Conservation (phyloP, 495 filamentous ascomycete genomes). For the Daldinia grandis region DNA sequence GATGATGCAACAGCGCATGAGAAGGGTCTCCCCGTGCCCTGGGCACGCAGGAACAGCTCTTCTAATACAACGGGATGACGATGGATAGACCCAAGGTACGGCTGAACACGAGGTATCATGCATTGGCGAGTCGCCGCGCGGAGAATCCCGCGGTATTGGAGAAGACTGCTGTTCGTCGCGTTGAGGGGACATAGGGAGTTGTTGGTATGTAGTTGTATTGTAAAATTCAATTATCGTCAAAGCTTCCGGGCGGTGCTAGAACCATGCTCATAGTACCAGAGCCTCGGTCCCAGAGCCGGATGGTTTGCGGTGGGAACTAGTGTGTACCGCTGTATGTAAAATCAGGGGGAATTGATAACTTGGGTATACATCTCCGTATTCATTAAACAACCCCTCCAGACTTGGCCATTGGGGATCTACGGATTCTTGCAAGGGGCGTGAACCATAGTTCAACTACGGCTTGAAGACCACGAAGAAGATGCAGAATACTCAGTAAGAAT, state of each 20-base stretch:
- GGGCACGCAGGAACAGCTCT: slow-evolving; percentile 15
- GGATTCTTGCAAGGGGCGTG: not conserved
- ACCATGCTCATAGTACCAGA: not conserved
- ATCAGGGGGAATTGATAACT: not conserved
- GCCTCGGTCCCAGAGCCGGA: slow-evolving; percentile 4
- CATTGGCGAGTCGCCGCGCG: slow-evolving; percentile 34
- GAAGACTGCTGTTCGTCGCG: not conserved
- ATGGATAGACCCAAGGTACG: slow-evolving; percentile 25
- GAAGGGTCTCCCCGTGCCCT: slow-evolving; percentile 23
- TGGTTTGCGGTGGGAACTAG: not conserved
- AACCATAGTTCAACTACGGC: not conserved
- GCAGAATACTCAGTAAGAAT: not conserved
- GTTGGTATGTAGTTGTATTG: too few species aligned
- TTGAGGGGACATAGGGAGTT: not conserved
- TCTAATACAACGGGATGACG: slow-evolving; percentile 27
- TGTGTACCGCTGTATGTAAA: not conserved
- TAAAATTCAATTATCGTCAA: not conserved
- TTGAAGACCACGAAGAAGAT: not conserved
- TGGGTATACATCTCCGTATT: not conserved
- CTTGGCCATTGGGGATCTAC: not conserved
- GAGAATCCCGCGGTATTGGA: slow-evolving; percentile 19
- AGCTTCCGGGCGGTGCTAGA: not conserved
- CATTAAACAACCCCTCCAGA: not conserved
- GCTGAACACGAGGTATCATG: slow-evolving; percentile 39
- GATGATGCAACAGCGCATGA: slow-evolving; percentile 40